Percentiles rank a stretch among this genome's conserved stretches.
These are phyloP conservation scores for Dactylis glomerata DNA, from an alignment of 176 grass and related monocot genomes.

Conservation along the genomic window DNA sequence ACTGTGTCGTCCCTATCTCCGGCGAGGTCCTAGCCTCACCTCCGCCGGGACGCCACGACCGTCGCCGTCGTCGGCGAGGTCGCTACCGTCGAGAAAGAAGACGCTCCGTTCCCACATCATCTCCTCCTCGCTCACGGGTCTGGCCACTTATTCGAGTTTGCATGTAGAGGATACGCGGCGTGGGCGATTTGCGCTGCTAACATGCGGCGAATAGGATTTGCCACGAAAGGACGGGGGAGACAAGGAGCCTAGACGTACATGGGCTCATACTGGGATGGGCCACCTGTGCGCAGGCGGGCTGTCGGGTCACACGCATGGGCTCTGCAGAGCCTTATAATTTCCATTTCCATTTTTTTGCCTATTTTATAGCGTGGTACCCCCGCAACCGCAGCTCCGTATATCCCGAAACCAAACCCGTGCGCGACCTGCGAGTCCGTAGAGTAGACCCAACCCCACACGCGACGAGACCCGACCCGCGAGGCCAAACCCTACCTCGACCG, in stretches of 20 bases:
- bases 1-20: too few species aligned
- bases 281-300: background rate
- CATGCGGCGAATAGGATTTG: too few species aligned
- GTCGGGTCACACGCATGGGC: background rate
- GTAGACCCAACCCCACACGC: background rate
- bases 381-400: constrained; percentile 23
- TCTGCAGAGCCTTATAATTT: background rate
- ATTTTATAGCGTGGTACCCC: constrained; percentile 10
- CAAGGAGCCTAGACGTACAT: background rate
- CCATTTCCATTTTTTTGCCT: background rate
- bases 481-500: constrained; percentile 34
- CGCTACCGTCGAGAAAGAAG: too few species aligned
- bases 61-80: too few species aligned
- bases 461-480: background rate
- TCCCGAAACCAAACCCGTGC: background rate
- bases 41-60: too few species aligned
- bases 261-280: background rate
- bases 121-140: too few species aligned
- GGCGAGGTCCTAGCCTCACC: too few species aligned
- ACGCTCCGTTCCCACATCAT: too few species aligned
- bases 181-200: too few species aligned
- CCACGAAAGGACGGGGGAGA: too few species aligned
- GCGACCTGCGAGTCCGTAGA: background rate
- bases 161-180: too few species aligned
- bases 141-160: too few species aligned